A percentile compares a stretch with the other conserved stretches of the same genome.
These are phyloP conservation scores for Phytophthora hybrid DNA, from an alignment of 352 stramenopile genomes.

Conservation along the genomic window DNA sequence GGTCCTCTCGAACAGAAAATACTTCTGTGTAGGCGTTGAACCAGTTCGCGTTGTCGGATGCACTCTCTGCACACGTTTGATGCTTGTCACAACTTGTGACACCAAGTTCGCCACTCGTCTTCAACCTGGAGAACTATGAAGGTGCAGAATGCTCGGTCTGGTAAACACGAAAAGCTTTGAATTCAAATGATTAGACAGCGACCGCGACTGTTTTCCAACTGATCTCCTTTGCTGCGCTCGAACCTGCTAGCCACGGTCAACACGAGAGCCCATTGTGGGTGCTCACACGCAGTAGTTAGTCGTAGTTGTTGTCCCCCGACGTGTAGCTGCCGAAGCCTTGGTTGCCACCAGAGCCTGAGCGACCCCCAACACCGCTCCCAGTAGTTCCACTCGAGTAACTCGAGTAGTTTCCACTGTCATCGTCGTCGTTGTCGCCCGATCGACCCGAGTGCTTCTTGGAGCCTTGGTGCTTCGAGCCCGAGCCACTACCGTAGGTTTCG, in stretches of 20 bases:
- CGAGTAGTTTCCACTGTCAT: slow-evolving; percentile 20
- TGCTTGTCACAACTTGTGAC: slow-evolving; percentile 10
- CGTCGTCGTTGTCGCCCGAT: slow-evolving; percentile 18
- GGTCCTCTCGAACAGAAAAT: not conserved
- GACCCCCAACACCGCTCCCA: slow-evolving; percentile 4
- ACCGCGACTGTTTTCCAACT: not conserved
- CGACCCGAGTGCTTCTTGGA: slow-evolving; percentile 12
- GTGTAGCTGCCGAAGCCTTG: slow-evolving; percentile 16
- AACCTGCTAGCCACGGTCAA: not conserved
- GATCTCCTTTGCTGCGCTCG: not conserved
- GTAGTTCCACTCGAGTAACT: slow-evolving; percentile 20
- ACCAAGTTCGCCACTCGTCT: not conserved
- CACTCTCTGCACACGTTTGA: not conserved
- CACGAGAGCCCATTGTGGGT: not conserved
- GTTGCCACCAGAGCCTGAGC: slow-evolving; percentile 19
- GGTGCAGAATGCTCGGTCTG: not conserved
- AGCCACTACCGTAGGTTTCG: slow-evolving; percentile 7
- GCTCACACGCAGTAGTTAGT: not conserved
- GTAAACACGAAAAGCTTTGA: slow-evolving; percentile 1
- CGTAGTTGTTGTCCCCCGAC: slow-evolving; percentile 20
- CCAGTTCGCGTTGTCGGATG: not conserved
- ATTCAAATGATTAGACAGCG: not conserved
- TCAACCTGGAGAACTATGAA: slow-evolving; percentile 8
- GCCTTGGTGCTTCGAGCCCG: slow-evolving; percentile 7
- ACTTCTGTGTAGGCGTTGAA: not conserved